phyloP scores from a whole-genome alignment of 2,329 filamentous ascomycete genomes.

The Diaporthe helianthi region DNA sequence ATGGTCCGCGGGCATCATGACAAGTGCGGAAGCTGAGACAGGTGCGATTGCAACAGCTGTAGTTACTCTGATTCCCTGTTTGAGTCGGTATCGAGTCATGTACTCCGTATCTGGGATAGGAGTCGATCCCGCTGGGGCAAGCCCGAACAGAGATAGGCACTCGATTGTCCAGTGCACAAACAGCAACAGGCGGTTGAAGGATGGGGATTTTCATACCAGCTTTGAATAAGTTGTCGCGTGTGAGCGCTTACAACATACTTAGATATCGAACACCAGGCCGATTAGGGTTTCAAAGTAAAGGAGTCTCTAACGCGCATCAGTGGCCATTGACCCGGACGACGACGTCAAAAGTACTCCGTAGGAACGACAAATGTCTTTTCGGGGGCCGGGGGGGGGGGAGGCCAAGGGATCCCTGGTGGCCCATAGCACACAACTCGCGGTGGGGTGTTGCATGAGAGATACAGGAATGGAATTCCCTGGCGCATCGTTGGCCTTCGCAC shows the following conservation, averaged over 20 bases:
- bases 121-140: constrained; percentile 10
- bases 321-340: neutral
- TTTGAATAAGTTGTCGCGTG: neutral
- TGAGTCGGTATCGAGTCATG: constrained; percentile 19
- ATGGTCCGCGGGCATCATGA: neutral
- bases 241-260: neutral
- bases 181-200: constrained; percentile 3
- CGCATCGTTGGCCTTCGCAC: constrained; percentile 16
- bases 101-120: constrained; percentile 2
- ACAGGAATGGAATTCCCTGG: neutral
- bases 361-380: neutral
- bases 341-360: neutral
- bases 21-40: constrained; percentile 23
- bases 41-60: constrained; percentile 7
- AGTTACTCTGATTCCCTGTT: neutral
- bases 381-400: too few species aligned
- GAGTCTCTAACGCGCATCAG: neutral
- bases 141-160: constrained; percentile 13
- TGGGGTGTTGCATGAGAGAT: constrained; percentile 18
- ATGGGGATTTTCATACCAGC: neutral
- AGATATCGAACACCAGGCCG: constrained; percentile 7
- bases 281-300: neutral
- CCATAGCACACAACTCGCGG: neutral
- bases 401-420: constrained; percentile 14
- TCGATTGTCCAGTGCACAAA: neutral